phyloP scores from a whole-genome alignment of 352 stramenopile species.

The Phytophthora pisi region DNA sequence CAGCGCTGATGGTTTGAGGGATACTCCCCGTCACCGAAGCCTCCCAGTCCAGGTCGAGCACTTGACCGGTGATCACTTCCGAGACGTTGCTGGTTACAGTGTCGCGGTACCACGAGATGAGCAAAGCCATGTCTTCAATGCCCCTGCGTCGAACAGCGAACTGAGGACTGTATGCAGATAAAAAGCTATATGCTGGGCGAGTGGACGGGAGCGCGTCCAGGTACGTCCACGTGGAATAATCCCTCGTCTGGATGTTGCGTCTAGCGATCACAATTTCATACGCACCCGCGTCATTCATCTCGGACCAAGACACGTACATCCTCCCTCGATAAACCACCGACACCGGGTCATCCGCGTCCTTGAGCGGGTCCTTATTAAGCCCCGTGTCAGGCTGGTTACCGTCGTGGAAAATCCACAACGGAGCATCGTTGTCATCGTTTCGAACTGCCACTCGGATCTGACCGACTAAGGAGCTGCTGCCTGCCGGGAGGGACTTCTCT shows the following conservation, averaged over 20 bases:
- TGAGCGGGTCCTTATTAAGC: conserved; percentile 54
- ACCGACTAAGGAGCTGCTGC: conserved; percentile 30
- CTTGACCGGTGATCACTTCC: conserved; percentile 52
- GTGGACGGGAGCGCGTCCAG: conserved; percentile 40
- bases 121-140: conserved; percentile 54
- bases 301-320: conserved; percentile 70
- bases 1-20: conserved; percentile 29
- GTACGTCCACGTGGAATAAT: conserved; percentile 61
- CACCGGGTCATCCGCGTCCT: conserved; percentile 50
- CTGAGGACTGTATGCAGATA: conserved; percentile 49
- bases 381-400: conserved; percentile 45
- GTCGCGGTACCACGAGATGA: conserved; percentile 66
- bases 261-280: conserved; percentile 61
- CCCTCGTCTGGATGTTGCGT: conserved; percentile 59
- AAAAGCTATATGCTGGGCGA: conserved; percentile 36
- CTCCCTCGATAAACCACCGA: conserved; percentile 52
- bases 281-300: conserved; percentile 39
- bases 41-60: conserved; percentile 54
- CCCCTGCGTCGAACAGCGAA: conserved; percentile 53
- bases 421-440: conserved; percentile 57
- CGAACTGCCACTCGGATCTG: conserved; percentile 64
- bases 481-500: conserved; percentile 37
- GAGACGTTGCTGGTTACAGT: conserved; percentile 44
- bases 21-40: conserved; percentile 38
- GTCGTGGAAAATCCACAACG: conserved; percentile 80